These are phyloP conservation scores for Fusarium sp. DNA, from an alignment of 2,329 filamentous ascomycete genomes.

Conservation along the genomic window DNA sequence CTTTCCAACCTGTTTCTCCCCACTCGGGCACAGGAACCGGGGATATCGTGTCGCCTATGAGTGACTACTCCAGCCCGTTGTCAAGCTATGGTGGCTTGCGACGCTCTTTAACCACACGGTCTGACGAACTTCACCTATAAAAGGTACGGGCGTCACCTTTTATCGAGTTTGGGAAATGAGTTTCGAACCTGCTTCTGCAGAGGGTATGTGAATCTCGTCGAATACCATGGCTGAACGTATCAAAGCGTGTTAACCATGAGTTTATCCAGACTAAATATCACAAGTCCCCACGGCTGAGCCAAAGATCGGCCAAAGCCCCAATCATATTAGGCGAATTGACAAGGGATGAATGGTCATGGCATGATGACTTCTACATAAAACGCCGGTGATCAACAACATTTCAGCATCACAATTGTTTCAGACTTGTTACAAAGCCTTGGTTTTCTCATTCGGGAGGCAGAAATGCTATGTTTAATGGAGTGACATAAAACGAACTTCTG, in stretches of 20 bases:
- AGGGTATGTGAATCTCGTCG: neutral
- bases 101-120: constrained; percentile 43
- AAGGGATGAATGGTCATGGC: neutral
- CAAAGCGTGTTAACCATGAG: neutral
- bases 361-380: neutral
- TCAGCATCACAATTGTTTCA: neutral
- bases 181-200: neutral
- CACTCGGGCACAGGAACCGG: constrained; percentile 36
- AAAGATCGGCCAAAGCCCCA: neutral
- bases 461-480: neutral
- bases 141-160: neutral
- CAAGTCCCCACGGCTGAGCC: too few species aligned
- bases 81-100: constrained; percentile 36
- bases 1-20: constrained; percentile 29
- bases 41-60: constrained; percentile 43
- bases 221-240: neutral
- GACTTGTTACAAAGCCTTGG: neutral
- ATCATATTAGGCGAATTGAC: neutral
- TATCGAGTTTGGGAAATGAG: neutral
- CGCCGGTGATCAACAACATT: neutral
- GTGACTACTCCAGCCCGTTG: constrained; percentile 41
- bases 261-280: neutral
- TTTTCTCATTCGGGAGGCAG: neutral
- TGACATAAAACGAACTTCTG: neutral
- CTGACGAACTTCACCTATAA: constrained; percentile 40